Evolutionary conservation across 2,329 filamentous ascomycete genomes (phyloP), one percentile per base, ranked within the genome.

Genomic region (Elsinoe fawcettii): DNA sequence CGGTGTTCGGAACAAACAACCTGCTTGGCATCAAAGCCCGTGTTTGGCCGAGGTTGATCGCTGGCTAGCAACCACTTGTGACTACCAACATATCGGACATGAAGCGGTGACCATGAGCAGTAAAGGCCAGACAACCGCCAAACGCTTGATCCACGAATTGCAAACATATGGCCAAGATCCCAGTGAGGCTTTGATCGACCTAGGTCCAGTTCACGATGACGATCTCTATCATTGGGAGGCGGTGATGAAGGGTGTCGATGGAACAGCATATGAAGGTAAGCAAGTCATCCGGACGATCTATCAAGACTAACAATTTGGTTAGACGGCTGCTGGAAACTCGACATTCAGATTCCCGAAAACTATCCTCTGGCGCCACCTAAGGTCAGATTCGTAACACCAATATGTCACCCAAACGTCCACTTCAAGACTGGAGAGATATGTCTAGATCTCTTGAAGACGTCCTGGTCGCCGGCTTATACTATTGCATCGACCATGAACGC

Each of bases 401-500:
- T 95, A 63, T 87, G 89, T 66, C 90, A 96, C 75, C 85, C 91
- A 49, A 96, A 96, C 72, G 83, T 87, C 46, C 75, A 80, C 60
- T 83, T 83, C 69, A 75, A 77, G 64, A 90, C 83, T 2, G 93
- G 93, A 64, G 91, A 96, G 73, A 93, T 99, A 68, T 99, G 93
- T 71, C 82, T 97, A 25, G 93, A 96, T 68, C 79, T 97, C 61
- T 78, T 99, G 53, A 83, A 81, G 60, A 77, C 75, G 0, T 80
- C 80, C 16, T 97, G 92, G 92, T 87, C 88, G 59, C 88, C 91
- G 1, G 84, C 89, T 16, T 93, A 96, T 71, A 91, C 86, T 39
- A 80, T 97, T 18, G 80, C 86, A 34, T 82, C 86, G 66, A 87
- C 85, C 60, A 75, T 92, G 66, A 85, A 87, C 64, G 83, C 83